Evolutionary conservation across 352 stramenopile species (phyloP).

Genomic region (Pythium biforme): DNA sequence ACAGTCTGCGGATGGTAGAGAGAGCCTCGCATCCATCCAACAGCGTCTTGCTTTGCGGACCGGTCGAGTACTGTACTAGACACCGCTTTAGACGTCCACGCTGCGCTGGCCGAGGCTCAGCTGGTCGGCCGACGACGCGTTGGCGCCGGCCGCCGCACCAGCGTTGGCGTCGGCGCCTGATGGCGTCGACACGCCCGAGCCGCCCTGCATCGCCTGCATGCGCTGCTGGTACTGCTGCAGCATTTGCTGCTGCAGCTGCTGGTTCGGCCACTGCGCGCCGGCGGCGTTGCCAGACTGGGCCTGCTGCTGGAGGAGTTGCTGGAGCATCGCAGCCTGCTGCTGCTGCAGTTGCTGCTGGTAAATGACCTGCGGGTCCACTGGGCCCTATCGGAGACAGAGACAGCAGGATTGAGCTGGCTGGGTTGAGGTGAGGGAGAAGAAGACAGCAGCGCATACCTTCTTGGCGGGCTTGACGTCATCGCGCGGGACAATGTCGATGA

Average conservation of each 20-base stretch:
- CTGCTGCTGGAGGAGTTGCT: conserved; percentile 86
- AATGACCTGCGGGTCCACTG: conserved; percentile 66
- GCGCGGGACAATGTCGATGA: conserved; percentile 90
- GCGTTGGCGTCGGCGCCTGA: conserved; percentile 47
- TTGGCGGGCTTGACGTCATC: conserved; percentile 88
- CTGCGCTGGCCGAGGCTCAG: conserved; percentile 75
- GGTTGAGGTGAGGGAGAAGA: background rate
- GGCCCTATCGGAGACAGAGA: conserved; percentile 32
- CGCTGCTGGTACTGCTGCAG: conserved; percentile 88
- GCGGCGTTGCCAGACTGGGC: conserved; percentile 51
- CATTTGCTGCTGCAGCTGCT: conserved; percentile 86
- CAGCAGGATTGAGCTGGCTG: background rate
- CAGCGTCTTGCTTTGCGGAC: too few relatives aligned
- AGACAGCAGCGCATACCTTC: conserved; percentile 42
- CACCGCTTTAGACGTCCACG: conserved; percentile 76
- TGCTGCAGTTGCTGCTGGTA: conserved; percentile 89
- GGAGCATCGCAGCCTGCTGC: conserved; percentile 85
- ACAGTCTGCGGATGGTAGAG: background rate
- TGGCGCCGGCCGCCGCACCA: conserved; percentile 27
- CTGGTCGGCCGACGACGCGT: conserved; percentile 48
- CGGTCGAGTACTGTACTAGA: too few relatives aligned
- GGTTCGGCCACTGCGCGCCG: conserved; percentile 68
- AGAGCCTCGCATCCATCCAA: too few relatives aligned
- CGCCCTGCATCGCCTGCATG: conserved; percentile 65
- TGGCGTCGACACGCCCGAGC: conserved; percentile 38